phyloP scores from a whole-genome alignment of 2,329 filamentous ascomycete genomes.

The Pseudodiploospora longispora region DNA sequence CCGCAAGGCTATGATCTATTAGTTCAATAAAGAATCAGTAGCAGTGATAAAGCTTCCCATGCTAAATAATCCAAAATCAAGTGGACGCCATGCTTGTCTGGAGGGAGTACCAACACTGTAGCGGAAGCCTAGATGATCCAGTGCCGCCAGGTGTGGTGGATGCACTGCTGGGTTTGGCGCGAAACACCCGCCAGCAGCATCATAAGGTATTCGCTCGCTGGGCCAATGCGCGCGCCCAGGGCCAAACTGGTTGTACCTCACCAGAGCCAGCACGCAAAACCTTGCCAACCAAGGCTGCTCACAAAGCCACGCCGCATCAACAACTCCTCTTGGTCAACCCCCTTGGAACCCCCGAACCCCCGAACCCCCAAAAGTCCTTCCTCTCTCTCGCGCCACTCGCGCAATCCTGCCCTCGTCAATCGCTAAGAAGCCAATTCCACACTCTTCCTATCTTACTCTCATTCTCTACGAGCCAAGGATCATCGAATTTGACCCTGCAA shows the following conservation, averaged over 20 bases:
- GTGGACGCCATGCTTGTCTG: too few relatives aligned
- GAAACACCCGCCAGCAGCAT: constrained; percentile 3
- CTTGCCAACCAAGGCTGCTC: constrained; percentile 1
- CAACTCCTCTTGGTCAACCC: constrained; percentile 5
- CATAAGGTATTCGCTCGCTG: constrained; percentile 1
- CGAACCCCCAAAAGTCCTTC: not conserved
- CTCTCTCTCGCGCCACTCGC: too few relatives aligned
- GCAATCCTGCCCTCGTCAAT: too few relatives aligned
- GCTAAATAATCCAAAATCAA: too few relatives aligned
- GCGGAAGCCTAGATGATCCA: constrained; percentile 11
- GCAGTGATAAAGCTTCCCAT: too few relatives aligned
- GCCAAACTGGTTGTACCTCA: not conserved
- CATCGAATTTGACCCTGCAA: too few relatives aligned
- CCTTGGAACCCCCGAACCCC: constrained; percentile 2
- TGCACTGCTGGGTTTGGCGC: not conserved
- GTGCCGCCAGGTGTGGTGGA: not conserved
- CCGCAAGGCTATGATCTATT: too few relatives aligned
- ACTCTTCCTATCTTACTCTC: too few relatives aligned
- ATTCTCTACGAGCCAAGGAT: too few relatives aligned
- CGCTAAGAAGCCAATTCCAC: too few relatives aligned
- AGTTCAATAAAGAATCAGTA: too few relatives aligned
- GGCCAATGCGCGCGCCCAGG: constrained; percentile 1
- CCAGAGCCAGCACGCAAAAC: not conserved
- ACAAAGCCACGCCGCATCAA: constrained; percentile 4
- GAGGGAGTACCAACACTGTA: too few relatives aligned